phyloP scores from a whole-genome alignment of 2,329 filamentous ascomycete species.

The Pezicula rhizophila region DNA sequence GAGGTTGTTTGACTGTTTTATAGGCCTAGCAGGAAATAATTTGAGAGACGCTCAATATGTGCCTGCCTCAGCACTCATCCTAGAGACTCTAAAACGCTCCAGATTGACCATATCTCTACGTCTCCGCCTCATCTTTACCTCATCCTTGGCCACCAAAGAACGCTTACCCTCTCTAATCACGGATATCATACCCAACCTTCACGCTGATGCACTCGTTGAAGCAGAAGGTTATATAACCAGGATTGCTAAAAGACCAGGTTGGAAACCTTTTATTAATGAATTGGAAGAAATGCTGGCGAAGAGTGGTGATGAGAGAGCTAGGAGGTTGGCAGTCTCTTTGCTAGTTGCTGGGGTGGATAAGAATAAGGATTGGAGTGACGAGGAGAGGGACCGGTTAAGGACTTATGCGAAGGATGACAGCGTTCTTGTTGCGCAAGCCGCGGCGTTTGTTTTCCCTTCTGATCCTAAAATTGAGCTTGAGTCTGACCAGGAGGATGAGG shows the following conservation, averaged over 20 bases:
- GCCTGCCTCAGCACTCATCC: background rate
- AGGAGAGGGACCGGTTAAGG: conserved; percentile 2
- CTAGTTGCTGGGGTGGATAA: conserved; percentile 3
- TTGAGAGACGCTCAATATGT: background rate
- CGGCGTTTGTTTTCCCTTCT: background rate
- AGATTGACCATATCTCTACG: conserved; percentile 3
- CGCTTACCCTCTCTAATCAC: conserved; percentile 1
- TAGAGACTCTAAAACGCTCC: conserved; percentile 5
- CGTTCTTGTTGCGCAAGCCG: conserved; percentile 5
- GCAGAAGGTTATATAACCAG: background rate
- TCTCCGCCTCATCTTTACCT: conserved; percentile 5
- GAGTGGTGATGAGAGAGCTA: conserved; percentile 6
- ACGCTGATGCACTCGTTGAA: conserved; percentile 6
- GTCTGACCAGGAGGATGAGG: no score
- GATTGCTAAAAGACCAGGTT: conserved; percentile 1
- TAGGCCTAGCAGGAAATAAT: background rate
- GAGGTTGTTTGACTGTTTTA: background rate
- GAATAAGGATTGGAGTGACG: conserved; percentile 2
- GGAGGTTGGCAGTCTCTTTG: conserved; percentile 7
- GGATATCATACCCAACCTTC: conserved; percentile 5
- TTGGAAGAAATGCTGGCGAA: conserved; percentile 2
- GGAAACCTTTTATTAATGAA: conserved; percentile 4
- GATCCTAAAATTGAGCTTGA: no score
- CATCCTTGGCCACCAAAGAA: conserved; percentile 2
- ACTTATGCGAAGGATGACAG: conserved; percentile 4